Base-by-base conservation (phyloP, 1,284 basidiomycete genomes). In the Sanghuangporus baumii region DNA sequence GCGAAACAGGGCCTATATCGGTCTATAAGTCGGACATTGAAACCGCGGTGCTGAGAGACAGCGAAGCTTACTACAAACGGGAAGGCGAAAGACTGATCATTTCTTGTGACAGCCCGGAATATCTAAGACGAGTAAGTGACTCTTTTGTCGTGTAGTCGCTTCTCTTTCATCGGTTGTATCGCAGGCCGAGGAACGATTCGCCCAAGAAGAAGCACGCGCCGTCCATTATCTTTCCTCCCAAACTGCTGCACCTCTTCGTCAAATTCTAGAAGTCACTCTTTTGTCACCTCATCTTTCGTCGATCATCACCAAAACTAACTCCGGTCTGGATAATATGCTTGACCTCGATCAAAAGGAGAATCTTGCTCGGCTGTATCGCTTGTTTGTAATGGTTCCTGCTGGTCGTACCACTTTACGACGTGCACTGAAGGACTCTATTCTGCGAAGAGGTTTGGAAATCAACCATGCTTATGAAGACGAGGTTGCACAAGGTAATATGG, bases 21-120 rank as follows among this genome's bases (percentile, higher is more conserved):
- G 86, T 98, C 6, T 99, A 99, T 77, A 85, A 87, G 67, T 82
- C 83, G 60, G 89, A 94, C 70, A 82, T 99, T 59, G 96, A 99
- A 74, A 92, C 93, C 0, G 81, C 84, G 0, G 84, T 99, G 65
- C 77, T 99, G 51, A 77, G 79, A 36, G 88, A 94, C 67, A 96
- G 91, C 66, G 81, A 86, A 60, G 76, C 76, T 16, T 99, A 94
- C 74, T 99, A 98, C 72, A 78, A 80, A 64, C 75, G 78, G 3
- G 95, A 99, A 73, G 92, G 91, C 2, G 75, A 84, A 62, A 80
- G 79, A 61, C 75, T 96, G 61, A 76, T 96, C 47, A 84, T 88
- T 65, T 81, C 80, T 0, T 92, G 87, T 67, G 89, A 95, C 74
- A 89, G 94, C 0, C 80, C 93, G 7, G 87, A 90, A 66, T 99